Evolutionary conservation across 805 yeast species (phyloP), one percentile per base, ranked within the genome.

Genomic region (Lachancea cidri): DNA sequence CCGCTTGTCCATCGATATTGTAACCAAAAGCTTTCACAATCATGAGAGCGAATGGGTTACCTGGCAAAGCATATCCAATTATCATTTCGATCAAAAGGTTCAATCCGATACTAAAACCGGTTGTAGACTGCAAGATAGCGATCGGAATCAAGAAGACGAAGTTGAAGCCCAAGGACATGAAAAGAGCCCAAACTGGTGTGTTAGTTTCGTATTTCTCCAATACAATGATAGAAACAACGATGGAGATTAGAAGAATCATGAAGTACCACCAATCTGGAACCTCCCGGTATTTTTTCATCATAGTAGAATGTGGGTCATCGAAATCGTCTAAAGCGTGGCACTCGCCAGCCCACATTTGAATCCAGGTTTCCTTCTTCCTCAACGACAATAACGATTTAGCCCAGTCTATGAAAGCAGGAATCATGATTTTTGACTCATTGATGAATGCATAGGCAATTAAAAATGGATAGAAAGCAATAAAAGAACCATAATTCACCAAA

Each of bases 231-330:
- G 55, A 61, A 41, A 57, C 70, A 60, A 71, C 59, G 33, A 73
- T 60, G 2, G 67, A 47, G 6, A 78, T 64, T 19, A 80, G 66
- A 11, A 65, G 47, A n/a, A 76, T 42, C 31, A 74, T 54, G 15
- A 47, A 43, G 68, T 68, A 41, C 64, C 54, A 40, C 69, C 61
- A 89, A 66, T 89, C 97, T n/a, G 91, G 86, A 19, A 78, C 83
- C 49, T 79, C 86, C 17, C 67, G 68, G 57, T 79, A 78, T 22
- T 58, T 57, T 9, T 71, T 46, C 81, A 79, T 78, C 72, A 77
- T 76, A 35, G 64, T 65, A 42, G 78, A 70, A 50, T 76, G 81
- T 2, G 81, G 76, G 50, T 80, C 85, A 17, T 71, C 53, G 48
- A 51, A 63, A 9, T 46, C 50, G 29, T 44, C 57, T 17, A 60